Conservation (phyloP, 2,329 filamentous ascomycete genomes). For the Colletotrichum phormii region DNA sequence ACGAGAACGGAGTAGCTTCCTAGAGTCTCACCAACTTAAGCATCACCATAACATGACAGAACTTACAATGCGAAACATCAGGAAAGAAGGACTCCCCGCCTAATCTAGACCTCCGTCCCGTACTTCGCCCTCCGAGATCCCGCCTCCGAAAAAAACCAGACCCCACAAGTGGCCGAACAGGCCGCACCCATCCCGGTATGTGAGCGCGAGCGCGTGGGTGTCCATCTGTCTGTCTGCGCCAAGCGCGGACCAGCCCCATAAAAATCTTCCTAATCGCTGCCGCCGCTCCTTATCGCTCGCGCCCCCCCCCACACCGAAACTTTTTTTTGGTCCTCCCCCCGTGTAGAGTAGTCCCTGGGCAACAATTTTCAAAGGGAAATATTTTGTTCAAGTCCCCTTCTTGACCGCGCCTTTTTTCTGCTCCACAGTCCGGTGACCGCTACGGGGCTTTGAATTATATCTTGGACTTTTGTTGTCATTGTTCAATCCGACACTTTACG, state of each 20-base stretch:
- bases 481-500: not conserved
- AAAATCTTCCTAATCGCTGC: not conserved
- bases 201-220: not conserved
- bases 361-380: conserved; percentile 2
- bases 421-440: not conserved
- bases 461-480: too few relatives aligned
- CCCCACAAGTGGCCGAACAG: conserved; percentile 31
- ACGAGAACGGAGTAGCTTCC: not conserved
- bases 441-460: too few relatives aligned
- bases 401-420: not conserved
- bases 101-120: not conserved
- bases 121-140: not conserved
- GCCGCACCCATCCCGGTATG: conserved; percentile 4
- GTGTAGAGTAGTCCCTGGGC: conserved; percentile 20
- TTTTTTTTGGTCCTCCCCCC: conserved; percentile 8
- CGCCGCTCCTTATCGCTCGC: conserved; percentile 13
- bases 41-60: too few relatives aligned
- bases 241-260: conserved; percentile 4
- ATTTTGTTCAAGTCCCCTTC: not conserved
- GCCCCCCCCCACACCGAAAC: conserved; percentile 25
- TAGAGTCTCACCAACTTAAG: not conserved
- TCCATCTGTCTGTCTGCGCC: not conserved
- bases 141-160: not conserved
- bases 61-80: too few relatives aligned
- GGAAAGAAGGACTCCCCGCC: not conserved